Evolutionary conservation across 2,329 filamentous ascomycete species (phyloP).

Genomic region (Calonectria pseudoreteaudii): DNA sequence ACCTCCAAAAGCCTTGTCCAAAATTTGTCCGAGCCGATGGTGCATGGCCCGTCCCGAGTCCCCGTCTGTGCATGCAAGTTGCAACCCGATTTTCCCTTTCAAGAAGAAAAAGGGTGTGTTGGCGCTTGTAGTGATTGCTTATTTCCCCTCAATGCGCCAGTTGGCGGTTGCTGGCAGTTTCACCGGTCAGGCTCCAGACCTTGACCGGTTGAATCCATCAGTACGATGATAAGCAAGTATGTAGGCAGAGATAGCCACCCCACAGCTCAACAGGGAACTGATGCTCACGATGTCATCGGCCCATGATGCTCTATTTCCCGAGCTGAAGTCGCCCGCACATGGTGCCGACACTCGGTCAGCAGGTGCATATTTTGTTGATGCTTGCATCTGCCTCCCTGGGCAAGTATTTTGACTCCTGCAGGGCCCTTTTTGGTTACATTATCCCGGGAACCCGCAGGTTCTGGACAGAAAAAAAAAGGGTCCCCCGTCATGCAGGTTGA

Average conservation of each 20-base stretch:
- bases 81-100: conserved; percentile 11
- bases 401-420: conserved; percentile 9
- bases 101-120: conserved; percentile 12
- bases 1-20: conserved; percentile 21
- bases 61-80: conserved; percentile 27
- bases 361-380: background rate
- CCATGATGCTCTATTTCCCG: background rate
- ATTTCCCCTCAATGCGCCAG: conserved; percentile 30
- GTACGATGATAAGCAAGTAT: conserved; percentile 19
- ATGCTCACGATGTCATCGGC: conserved; percentile 13
- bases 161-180: conserved; percentile 32
- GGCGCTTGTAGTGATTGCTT: conserved; percentile 25
- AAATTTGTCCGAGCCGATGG: conserved; percentile 5
- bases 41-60: conserved; percentile 24
- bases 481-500: conserved; percentile 21
- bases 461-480: background rate
- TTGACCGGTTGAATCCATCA: conserved; percentile 30
- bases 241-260: conserved; percentile 18
- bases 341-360: background rate
- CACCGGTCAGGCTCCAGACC: conserved; percentile 27
- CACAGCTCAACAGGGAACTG: conserved; percentile 14
- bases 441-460: conserved; percentile 20
- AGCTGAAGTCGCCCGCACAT: background rate
- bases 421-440: conserved; percentile 3
- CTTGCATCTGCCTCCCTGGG: background rate